A percentile compares a stretch with the other conserved stretches of the same genome.
These are phyloP conservation scores for Yamadazyma jaroonii DNA, from an alignment of 1,139 yeast species.

Conservation along the genomic window DNA sequence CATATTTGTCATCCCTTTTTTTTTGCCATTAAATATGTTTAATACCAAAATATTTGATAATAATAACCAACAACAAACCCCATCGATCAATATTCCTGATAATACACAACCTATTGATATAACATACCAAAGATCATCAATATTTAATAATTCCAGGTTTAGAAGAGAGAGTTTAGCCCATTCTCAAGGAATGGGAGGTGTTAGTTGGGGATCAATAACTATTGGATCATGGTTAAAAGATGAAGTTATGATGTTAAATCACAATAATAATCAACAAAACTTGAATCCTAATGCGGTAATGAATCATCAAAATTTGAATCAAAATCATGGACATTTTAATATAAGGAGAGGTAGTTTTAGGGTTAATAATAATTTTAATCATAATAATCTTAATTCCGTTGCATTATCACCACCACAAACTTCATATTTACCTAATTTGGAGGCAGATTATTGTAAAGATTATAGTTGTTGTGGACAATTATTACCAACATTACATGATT, in stretches of 20 bases:
- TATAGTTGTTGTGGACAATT: slow-evolving; percentile 94
- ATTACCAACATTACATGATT: slow-evolving; percentile 89
- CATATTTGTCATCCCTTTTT: slow-evolving; percentile 2
- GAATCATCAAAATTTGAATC: not conserved
- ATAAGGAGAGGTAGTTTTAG: slow-evolving; percentile 41
- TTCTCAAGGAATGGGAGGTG: slow-evolving; percentile 96
- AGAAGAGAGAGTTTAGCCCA: slow-evolving; percentile 92
- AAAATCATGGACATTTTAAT: slow-evolving; percentile 10
- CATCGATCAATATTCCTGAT: slow-evolving; percentile 17
- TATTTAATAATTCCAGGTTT: slow-evolving; percentile 38
- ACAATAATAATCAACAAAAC: slow-evolving; percentile 9
- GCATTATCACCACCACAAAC: slow-evolving; percentile 70
- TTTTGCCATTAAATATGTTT: slow-evolving; percentile 21
- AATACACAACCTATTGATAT: slow-evolving; percentile 48
- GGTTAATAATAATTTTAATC: slow-evolving; percentile 16
- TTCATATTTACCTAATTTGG: slow-evolving; percentile 84
- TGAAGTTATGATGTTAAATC: slow-evolving; percentile 65
- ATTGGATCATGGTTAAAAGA: slow-evolving; percentile 96
- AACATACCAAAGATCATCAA: slow-evolving; percentile 43
- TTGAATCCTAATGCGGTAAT: not conserved
- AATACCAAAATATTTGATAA: slow-evolving; percentile 34
- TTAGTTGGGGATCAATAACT: slow-evolving; percentile 96
- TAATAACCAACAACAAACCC: slow-evolving; percentile 12
- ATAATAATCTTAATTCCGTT: slow-evolving; percentile 19
- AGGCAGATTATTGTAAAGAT: slow-evolving; percentile 94